Evolutionary conservation across 768 basidiomycete species (phyloP).

Genomic region (Lactifluus subvellereus): DNA sequence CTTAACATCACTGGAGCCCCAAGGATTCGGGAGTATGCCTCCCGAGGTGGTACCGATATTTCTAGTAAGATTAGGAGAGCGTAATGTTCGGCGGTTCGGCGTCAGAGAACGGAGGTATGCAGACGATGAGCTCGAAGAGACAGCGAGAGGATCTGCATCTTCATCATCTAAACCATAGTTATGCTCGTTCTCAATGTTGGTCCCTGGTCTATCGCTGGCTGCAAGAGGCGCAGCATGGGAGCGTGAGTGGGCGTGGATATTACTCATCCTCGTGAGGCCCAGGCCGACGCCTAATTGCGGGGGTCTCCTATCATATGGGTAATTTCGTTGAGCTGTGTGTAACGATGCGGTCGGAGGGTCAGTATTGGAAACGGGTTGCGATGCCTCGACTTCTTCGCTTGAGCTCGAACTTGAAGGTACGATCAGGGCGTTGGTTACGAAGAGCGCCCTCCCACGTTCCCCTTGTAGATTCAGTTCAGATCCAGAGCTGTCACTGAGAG

Average conservation of each 20-base stretch:
- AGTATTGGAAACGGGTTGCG: neutral
- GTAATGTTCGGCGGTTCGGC: conserved; percentile 8
- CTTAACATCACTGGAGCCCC: neutral
- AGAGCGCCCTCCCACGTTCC: conserved; percentile 18
- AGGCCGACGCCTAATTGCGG: conserved; percentile 15
- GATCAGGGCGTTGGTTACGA: conserved; percentile 21
- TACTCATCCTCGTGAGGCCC: conserved; percentile 1
- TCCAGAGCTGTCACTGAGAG: conserved; percentile 13
- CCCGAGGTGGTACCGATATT: conserved; percentile 3
- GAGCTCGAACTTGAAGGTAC: conserved; percentile 21
- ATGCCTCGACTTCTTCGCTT: conserved; percentile 12
- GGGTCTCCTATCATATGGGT: neutral
- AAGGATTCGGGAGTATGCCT: conserved; percentile 11
- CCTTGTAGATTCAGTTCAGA: conserved; percentile 16
- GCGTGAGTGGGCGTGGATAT: neutral
- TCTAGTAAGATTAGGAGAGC: neutral
- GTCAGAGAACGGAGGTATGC: conserved; percentile 9
- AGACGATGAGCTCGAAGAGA: conserved; percentile 13
- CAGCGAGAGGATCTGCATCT: conserved; percentile 1
- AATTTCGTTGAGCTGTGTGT: neutral
- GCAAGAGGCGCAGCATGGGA: neutral
- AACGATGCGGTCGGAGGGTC: conserved; percentile 1
- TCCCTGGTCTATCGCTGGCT: neutral
- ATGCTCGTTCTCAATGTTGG: conserved; percentile 6
- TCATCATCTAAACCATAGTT: conserved; percentile 2